Evolutionary conservation across 768 basidiomycete genomes (phyloP), one percentile per base, ranked within the genome.

Genomic region (Imleria badia): DNA sequence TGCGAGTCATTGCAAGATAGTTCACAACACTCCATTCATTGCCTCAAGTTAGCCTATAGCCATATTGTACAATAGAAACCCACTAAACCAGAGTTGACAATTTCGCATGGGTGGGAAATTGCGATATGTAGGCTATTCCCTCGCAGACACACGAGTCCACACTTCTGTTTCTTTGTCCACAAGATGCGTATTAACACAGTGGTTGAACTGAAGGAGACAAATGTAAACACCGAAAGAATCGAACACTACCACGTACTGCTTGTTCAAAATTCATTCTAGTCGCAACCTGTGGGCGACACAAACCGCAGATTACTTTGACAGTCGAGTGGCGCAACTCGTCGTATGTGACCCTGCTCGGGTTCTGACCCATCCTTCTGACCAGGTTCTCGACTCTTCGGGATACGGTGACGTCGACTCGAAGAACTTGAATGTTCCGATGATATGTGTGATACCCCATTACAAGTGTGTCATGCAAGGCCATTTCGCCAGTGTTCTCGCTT

Each of bases 51-150:
- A 51, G 29, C 54, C 6, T 63, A 63, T 40, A 66, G 34, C 49
- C 41, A 50, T 45, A 33, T 33, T 55, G 48, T 58, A 54, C 60
- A 63, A 63, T 63, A 46, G 42, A 50, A 48, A 26, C 34, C 14
- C n/a, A n/a, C n/a, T n/a, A n/a, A n/a, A n/a, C n/a, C n/a, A 9
- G 5, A 42, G 17, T 26, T 30, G 8, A 31, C 22, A 19, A 20
- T n/a, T 20, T 33, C 22, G 45, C 44, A 15, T 3, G 5, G 19
- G 19, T n/a, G 3, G 13, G n/a, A 36, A 13, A 10, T 33, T 11
- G 13, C 41, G 56, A 5, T n/a, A 8, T 23, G n/a, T n/a, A n/a
- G n/a, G 33, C 42, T 42, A 8, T 6, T 38, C 19, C 44, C 48
- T 46, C 6, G 36, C 41, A 34, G 54, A 20, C 31, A 20, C 36